These are phyloP conservation scores for Heterobasidion occidentale DNA, from an alignment of 1,284 basidiomycete species.

Conservation along the genomic window DNA sequence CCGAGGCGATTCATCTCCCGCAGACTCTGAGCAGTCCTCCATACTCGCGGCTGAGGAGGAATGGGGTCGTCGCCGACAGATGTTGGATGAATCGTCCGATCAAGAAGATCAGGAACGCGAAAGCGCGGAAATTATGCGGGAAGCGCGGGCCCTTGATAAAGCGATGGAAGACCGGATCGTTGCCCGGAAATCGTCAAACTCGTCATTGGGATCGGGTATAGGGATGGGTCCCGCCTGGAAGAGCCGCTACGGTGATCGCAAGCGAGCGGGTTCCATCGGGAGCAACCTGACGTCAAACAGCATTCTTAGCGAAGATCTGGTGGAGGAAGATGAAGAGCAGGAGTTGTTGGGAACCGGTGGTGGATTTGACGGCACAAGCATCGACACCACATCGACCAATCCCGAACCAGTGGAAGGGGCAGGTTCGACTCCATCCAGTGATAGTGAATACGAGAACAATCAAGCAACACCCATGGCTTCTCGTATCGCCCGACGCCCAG, in stretches of 20 bases:
- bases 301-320: slow-evolving; percentile 67
- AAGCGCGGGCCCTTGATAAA: slow-evolving; percentile 69
- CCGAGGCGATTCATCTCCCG: slow-evolving; percentile 42
- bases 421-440: slow-evolving; percentile 21
- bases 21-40: slow-evolving; percentile 41
- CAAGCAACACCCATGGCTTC: slow-evolving; percentile 21
- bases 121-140: slow-evolving; percentile 53
- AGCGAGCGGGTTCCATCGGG: slow-evolving; percentile 63
- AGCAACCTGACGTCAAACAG: slow-evolving; percentile 61
- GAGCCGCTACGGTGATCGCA: slow-evolving; percentile 47
- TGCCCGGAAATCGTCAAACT: slow-evolving; percentile 62
- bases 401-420: slow-evolving; percentile 32
- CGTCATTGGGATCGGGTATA: slow-evolving; percentile 55
- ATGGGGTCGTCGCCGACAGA: slow-evolving; percentile 67
- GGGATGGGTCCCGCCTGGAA: slow-evolving; percentile 65
- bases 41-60: slow-evolving; percentile 70
- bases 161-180: slow-evolving; percentile 77
- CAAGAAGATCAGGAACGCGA: slow-evolving; percentile 46
- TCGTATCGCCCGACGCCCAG: slow-evolving; percentile 31
- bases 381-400: slow-evolving; percentile 28
- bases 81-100: slow-evolving; percentile 53
- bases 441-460: slow-evolving; percentile 15
- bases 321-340: slow-evolving; percentile 74
- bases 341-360: slow-evolving; percentile 62
- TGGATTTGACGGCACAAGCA: slow-evolving; percentile 43